A percentile compares a stretch with the other conserved stretches of the same genome.
These are phyloP conservation scores for Nakaseomyces uthaithaninus DNA, from an alignment of 1,139 yeast genomes.

Conservation along the genomic window DNA sequence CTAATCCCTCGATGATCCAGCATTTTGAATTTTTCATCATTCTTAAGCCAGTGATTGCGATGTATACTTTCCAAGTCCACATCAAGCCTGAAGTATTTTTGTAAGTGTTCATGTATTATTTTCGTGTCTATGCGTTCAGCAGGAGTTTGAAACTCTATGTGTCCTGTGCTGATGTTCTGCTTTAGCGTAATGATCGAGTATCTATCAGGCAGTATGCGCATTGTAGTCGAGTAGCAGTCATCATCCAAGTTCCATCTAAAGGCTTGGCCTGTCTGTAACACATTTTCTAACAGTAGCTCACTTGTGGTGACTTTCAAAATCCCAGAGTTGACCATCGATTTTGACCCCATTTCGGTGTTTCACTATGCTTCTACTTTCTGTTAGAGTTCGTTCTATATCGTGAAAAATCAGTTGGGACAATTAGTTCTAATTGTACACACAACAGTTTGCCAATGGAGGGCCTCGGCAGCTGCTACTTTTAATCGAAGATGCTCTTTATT, in stretches of 20 bases:
- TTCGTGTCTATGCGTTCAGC: conserved; percentile 12
- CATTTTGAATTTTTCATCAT: conserved; percentile 43
- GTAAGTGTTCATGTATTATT: conserved; percentile 35
- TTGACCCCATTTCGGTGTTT: not conserved
- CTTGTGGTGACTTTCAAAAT: conserved; percentile 17
- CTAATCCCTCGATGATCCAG: conserved; percentile 53
- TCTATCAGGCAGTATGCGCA: conserved; percentile 18
- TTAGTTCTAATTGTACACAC: too few relatives aligned
- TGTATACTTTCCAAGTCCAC: conserved; percentile 43
- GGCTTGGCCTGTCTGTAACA: conserved; percentile 83
- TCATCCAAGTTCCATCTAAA: conserved; percentile 38
- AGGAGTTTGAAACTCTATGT: conserved; percentile 19
- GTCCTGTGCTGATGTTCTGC: conserved; percentile 17
- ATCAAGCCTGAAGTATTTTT: conserved; percentile 63
- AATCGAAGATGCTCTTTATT: not conserved
- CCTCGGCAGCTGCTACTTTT: not conserved
- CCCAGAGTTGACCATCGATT: conserved; percentile 4
- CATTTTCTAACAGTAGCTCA: conserved; percentile 59
- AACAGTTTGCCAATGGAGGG: too few relatives aligned
- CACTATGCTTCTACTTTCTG: not conserved
- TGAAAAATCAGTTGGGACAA: too few relatives aligned
- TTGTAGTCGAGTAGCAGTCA: conserved; percentile 19
- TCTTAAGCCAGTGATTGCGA: conserved; percentile 52
- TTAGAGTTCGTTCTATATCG: too few relatives aligned
- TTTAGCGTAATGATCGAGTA: conserved; percentile 35